A percentile compares a stretch with the other conserved stretches of the same genome.
Conservation (phyloP, 2,329 filamentous ascomycete genomes). For the Aureobasidium sp. region DNA sequence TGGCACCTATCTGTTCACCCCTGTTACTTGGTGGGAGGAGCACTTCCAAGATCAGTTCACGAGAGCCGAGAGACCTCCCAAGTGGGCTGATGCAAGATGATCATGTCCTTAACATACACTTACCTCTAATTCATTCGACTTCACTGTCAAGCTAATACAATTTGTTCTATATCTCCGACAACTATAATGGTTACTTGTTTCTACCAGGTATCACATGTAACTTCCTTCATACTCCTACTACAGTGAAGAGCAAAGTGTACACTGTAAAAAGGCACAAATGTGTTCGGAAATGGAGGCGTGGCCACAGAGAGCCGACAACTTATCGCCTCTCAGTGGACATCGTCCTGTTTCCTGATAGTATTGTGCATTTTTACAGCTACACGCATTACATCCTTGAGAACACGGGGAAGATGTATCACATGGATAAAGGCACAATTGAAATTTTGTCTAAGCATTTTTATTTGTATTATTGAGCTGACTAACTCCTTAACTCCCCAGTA, state of each 20-base stretch:
- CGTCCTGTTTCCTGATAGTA: too few species aligned
- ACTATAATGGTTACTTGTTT: not conserved
- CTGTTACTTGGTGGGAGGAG: slow-evolving; percentile 44
- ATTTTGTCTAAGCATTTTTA: not conserved
- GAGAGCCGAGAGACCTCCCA: slow-evolving; percentile 8
- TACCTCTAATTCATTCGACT: not conserved
- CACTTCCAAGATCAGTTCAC: slow-evolving; percentile 13
- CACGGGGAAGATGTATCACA: too few species aligned
- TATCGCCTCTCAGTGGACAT: too few species aligned
- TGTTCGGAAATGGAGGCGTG: too few species aligned
- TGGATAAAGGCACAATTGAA: not conserved
- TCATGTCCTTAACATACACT: not conserved
- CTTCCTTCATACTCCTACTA: too few species aligned
- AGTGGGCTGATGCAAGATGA: slow-evolving; percentile 14
- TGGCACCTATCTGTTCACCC: slow-evolving; percentile 44
- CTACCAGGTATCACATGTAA: too few species aligned
- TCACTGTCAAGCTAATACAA: not conserved
- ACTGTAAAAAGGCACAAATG: too few species aligned
- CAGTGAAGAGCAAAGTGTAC: too few species aligned
- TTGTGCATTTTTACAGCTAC: too few species aligned
- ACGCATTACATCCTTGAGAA: too few species aligned
- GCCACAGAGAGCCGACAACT: too few species aligned
- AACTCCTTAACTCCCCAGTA: not conserved
- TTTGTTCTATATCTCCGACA: not conserved
- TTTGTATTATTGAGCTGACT: not conserved